These are phyloP conservation scores for Acmispon strigosus DNA, from an alignment of 306 rosid genomes.

Conservation along the genomic window DNA sequence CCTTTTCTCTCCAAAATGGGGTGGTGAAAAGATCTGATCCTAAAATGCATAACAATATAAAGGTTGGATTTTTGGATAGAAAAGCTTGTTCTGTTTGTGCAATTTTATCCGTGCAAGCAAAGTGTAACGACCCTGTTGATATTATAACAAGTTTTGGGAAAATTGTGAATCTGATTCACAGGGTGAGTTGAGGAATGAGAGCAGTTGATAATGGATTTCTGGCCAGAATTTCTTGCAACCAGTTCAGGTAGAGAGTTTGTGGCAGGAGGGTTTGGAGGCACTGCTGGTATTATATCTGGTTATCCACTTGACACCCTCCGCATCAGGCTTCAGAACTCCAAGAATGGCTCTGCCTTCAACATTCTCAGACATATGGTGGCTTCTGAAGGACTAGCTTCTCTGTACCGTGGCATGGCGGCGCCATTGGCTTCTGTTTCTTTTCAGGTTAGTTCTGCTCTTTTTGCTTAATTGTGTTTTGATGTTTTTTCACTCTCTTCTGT, in stretches of 20 bases:
- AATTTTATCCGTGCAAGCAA: constrained; percentile 4
- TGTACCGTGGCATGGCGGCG: constrained; percentile 83
- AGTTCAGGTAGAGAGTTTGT: constrained; percentile 86
- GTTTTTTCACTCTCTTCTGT: background rate
- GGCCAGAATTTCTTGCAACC: constrained; percentile 74
- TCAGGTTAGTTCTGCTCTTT: constrained; percentile 44
- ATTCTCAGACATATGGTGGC: constrained; percentile 49
- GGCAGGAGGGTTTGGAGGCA: constrained; percentile 87
- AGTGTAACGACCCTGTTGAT: background rate
- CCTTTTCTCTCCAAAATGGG: background rate
- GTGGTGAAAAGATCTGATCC: background rate
- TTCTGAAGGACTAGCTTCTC: constrained; percentile 56
- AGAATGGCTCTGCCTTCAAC: constrained; percentile 45
- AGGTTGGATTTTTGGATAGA: background rate
- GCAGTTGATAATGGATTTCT: constrained; percentile 53
- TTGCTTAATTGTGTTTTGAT: background rate
- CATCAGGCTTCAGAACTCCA: constrained; percentile 46
- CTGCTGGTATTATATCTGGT: constrained; percentile 77
- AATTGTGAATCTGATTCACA: background rate
- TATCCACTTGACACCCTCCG: constrained; percentile 82
- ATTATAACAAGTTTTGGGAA: background rate
- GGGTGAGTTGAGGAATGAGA: constrained; percentile 27
- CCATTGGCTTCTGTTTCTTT: constrained; percentile 83
- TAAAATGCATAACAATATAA: background rate
- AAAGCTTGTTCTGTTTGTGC: background rate